Evolutionary conservation across 306 rosid species (phyloP).

Genomic region (Quercus mongolica): DNA sequence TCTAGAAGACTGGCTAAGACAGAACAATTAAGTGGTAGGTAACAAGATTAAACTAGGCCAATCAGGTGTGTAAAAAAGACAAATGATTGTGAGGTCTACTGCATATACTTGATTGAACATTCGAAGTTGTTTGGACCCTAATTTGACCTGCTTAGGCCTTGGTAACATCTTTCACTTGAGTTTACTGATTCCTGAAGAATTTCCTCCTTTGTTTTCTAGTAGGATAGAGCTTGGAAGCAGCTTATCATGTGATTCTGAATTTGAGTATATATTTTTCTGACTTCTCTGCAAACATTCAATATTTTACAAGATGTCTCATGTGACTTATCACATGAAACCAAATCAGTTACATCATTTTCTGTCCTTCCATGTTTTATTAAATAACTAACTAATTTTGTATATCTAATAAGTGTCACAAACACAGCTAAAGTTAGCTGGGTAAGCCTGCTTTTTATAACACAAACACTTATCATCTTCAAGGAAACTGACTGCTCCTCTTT

Average conservation of each 20-base stretch:
- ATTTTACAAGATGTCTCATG: conserved; percentile 43
- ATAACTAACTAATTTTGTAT: conserved; percentile 14
- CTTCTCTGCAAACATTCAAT: conserved; percentile 36
- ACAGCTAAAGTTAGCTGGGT: conserved; percentile 58
- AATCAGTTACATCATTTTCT: conserved; percentile 31
- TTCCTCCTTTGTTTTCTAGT: conserved; percentile 30
- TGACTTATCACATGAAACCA: conserved; percentile 62
- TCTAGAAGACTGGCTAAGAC: neutral
- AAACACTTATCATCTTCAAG: conserved; percentile 16
- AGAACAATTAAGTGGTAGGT: no score
- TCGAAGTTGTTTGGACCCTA: neutral
- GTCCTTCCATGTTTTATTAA: conserved; percentile 22
- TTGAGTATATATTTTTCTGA: conserved; percentile 39
- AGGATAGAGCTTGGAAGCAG: conserved; percentile 51
- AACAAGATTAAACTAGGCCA: no score
- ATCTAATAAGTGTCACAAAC: conserved; percentile 27
- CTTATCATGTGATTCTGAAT: conserved; percentile 60
- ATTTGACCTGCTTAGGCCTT: neutral
- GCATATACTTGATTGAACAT: no score
- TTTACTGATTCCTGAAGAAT: neutral
- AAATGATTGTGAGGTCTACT: no score
- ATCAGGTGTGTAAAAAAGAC: no score
- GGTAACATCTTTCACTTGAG: neutral
- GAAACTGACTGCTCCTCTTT: conserved; percentile 9
- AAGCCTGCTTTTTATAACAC: conserved; percentile 34